Percentiles rank a stretch among this genome's conserved stretches.
phyloP scores from a whole-genome alignment of 306 rosid species.

The Lathyrus oleraceus region DNA sequence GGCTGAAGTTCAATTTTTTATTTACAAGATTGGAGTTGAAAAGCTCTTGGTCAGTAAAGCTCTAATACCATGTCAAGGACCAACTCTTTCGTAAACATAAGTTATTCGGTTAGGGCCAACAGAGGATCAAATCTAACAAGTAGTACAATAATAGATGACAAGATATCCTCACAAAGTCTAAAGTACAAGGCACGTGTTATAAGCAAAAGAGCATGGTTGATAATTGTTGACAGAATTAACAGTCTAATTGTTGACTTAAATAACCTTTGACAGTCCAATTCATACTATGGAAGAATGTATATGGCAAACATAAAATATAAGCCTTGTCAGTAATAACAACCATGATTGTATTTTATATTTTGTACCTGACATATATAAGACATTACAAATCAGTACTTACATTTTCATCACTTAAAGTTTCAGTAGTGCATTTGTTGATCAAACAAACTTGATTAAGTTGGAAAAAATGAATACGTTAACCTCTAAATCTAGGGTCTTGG shows the following conservation, averaged over 20 bases:
- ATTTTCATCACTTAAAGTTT: not conserved
- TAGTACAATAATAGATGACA: not conserved
- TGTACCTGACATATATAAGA: not conserved
- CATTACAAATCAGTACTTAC: not conserved
- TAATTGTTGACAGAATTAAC: not conserved
- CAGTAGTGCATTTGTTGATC: not conserved
- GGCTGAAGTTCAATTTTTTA: not conserved
- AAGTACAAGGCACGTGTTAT: not conserved
- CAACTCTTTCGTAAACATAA: not conserved
- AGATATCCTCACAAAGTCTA: not conserved
- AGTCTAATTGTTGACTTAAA: not conserved
- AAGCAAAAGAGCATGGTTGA: not conserved
- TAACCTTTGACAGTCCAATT: not conserved
- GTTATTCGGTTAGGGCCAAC: not conserved
- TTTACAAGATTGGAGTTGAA: not conserved
- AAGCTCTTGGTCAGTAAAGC: not conserved
- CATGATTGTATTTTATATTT: not conserved
- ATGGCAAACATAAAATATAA: not conserved
- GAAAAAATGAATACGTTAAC: not conserved
- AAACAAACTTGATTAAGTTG: not conserved
- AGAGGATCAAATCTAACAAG: not conserved
- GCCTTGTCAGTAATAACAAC: not conserved
- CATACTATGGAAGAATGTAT: not conserved
- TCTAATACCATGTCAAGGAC: not conserved
- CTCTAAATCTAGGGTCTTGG: not conserved